These are phyloP conservation scores for Penicillium bialowiezense DNA, from an alignment of 495 filamentous ascomycete species.

Conservation along the genomic window DNA sequence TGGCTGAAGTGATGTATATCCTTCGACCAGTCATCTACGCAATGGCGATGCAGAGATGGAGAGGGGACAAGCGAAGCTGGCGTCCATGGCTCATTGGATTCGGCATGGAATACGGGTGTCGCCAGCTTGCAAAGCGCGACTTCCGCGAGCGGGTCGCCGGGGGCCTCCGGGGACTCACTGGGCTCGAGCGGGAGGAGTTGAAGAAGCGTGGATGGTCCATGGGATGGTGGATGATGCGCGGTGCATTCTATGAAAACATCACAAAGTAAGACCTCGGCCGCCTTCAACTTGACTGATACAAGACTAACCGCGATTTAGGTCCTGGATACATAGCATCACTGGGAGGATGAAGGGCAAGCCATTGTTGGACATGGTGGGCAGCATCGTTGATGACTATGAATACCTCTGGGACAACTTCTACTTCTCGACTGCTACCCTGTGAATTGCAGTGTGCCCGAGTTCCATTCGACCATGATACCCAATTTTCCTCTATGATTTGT, in stretches of 20 bases:
- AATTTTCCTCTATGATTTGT: slow-evolving; percentile 5
- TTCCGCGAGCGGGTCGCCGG: slow-evolving; percentile 64
- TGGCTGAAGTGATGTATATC: slow-evolving; percentile 88
- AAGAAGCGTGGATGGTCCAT: slow-evolving; percentile 81
- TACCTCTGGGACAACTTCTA: slow-evolving; percentile 98
- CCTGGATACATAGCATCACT: slow-evolving; percentile 59
- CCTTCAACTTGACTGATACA: background rate
- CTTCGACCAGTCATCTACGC: slow-evolving; percentile 87
- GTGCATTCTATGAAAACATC: slow-evolving; percentile 92
- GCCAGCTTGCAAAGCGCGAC: slow-evolving; percentile 75
- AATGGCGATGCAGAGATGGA: slow-evolving; percentile 70
- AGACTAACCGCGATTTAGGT: slow-evolving; percentile 42
- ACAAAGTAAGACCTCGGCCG: slow-evolving; percentile 60
- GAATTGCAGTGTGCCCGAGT: slow-evolving; percentile 10
- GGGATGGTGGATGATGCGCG: slow-evolving; percentile 92
- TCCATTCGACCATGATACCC: slow-evolving; percentile 25
- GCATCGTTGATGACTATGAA: slow-evolving; percentile 89
- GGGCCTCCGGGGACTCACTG: slow-evolving; percentile 68
- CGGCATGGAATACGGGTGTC: slow-evolving; percentile 79
- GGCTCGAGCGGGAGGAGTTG: slow-evolving; percentile 85
- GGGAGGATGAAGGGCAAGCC: slow-evolving; percentile 69
- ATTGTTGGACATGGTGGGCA: slow-evolving; percentile 73
- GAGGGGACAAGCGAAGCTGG: slow-evolving; percentile 65
- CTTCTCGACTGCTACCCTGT: slow-evolving; percentile 73
- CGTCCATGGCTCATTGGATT: slow-evolving; percentile 87